Evolutionary conservation across 352 stramenopile species (phyloP).

Genomic region (Blastocystis sp.): DNA sequence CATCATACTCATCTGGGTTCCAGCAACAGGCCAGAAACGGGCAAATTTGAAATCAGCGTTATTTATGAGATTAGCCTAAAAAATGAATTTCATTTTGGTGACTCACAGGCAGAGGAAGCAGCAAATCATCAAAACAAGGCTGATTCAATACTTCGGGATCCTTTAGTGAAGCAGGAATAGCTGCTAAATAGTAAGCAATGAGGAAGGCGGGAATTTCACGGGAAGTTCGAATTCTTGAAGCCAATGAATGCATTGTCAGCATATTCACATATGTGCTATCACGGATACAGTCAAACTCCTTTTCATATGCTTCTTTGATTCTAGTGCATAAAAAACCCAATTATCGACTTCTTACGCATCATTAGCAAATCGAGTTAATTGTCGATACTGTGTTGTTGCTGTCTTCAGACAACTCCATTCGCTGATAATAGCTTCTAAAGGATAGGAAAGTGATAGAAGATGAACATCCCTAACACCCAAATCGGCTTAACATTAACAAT

Average conservation of each 20-base stretch:
- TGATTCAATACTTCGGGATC: conserved; percentile 5
- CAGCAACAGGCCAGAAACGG: neutral
- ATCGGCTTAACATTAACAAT: neutral
- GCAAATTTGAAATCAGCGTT: conserved; percentile 36
- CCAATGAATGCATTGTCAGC: neutral
- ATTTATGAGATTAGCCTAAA: neutral
- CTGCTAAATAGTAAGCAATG: neutral
- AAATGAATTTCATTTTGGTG: neutral
- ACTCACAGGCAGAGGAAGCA: neutral
- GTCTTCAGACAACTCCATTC: neutral
- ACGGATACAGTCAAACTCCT: conserved; percentile 43
- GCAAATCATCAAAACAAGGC: conserved; percentile 1
- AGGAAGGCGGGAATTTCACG: neutral
- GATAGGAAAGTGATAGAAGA: neutral
- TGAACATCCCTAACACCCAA: conserved; percentile 35
- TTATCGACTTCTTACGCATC: neutral
- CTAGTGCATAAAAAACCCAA: neutral
- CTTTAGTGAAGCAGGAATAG: neutral
- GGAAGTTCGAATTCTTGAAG: neutral
- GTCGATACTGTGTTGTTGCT: neutral
- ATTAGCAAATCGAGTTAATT: neutral
- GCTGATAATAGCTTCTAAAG: neutral
- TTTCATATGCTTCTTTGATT: neutral
- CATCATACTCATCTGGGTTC: neutral
- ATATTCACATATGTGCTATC: conserved; percentile 1